phyloP scores from a whole-genome alignment of 169 alveolate genomes.

The Theileria parva region DNA sequence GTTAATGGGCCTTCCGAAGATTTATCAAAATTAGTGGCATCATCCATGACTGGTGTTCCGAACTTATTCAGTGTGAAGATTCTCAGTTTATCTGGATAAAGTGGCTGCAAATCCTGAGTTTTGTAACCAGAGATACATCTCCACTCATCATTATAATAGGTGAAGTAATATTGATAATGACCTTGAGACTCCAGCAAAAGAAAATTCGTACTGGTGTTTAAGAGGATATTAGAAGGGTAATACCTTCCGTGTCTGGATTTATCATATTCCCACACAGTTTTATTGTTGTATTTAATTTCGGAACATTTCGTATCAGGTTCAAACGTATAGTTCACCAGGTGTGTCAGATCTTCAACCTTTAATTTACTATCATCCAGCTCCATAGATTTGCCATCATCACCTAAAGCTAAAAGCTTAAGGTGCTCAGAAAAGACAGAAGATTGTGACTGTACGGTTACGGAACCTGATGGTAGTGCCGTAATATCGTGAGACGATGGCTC shows the following conservation, averaged over 20 bases:
- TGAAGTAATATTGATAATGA: neutral
- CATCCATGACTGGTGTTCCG: neutral
- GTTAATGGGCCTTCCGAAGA: neutral
- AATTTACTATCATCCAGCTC: neutral
- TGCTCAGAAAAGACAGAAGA: neutral
- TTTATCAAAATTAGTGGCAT: neutral
- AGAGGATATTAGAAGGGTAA: neutral
- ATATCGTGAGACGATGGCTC: neutral
- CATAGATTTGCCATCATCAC: neutral
- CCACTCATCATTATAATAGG: slow-evolving; percentile 1
- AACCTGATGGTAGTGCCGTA: neutral
- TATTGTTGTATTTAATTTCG: neutral
- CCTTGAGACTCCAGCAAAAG: neutral
- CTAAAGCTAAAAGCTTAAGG: neutral
- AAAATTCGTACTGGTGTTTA: neutral
- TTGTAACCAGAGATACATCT: neutral
- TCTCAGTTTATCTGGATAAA: neutral
- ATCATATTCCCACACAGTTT: neutral
- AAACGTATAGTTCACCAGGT: neutral
- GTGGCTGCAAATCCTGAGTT: neutral
- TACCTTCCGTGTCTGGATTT: neutral
- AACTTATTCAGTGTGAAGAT: neutral
- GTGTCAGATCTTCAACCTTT: neutral
- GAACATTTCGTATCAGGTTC: neutral
- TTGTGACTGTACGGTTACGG: neutral